phyloP scores from a whole-genome alignment of 31 red algal genomes.

The Porphyra umbilicalis region DNA sequence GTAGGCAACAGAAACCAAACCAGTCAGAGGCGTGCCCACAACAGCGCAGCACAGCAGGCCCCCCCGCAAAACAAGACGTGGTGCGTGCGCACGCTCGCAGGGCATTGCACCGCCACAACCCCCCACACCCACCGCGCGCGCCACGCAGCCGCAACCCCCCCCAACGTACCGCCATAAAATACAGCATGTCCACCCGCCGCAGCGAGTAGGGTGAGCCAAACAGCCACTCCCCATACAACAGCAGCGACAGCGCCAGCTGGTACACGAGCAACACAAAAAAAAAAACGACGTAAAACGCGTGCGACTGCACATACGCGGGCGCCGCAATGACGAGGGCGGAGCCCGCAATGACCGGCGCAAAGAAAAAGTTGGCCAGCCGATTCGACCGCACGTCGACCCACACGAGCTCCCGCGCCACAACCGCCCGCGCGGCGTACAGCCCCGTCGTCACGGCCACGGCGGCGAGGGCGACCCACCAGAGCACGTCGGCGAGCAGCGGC shows the following conservation, averaged over 20 bases:
- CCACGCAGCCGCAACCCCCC: too few species aligned
- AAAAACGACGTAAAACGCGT: constrained; percentile 14
- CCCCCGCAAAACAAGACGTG: too few species aligned
- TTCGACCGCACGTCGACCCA: background rate
- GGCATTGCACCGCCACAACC: too few species aligned
- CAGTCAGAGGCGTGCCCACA: too few species aligned
- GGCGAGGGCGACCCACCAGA: constrained; percentile 31
- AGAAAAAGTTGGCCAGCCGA: constrained; percentile 61
- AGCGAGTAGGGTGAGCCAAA: constrained; percentile 23
- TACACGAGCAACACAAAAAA: constrained; percentile 32
- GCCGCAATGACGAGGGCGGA: constrained; percentile 25
- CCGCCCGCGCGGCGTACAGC: constrained; percentile 10
- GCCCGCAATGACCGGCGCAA: constrained; percentile 48
- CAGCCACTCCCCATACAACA: constrained; percentile 59
- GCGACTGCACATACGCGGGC: constrained; percentile 9
- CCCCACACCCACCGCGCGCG: too few species aligned
- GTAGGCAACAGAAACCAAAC: too few species aligned
- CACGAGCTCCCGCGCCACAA: constrained; percentile 6
- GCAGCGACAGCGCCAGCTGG: constrained; percentile 35
- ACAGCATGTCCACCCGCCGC: constrained; percentile 33
- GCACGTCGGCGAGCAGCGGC: constrained; percentile 4
- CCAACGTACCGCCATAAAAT: constrained; percentile 64
- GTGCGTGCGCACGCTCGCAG: too few species aligned
- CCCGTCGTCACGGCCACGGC: constrained; percentile 6
- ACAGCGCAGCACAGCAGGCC: too few species aligned